These are phyloP conservation scores for Myxozyma mucilagina DNA, from an alignment of 805 yeast genomes.

Conservation along the genomic window DNA sequence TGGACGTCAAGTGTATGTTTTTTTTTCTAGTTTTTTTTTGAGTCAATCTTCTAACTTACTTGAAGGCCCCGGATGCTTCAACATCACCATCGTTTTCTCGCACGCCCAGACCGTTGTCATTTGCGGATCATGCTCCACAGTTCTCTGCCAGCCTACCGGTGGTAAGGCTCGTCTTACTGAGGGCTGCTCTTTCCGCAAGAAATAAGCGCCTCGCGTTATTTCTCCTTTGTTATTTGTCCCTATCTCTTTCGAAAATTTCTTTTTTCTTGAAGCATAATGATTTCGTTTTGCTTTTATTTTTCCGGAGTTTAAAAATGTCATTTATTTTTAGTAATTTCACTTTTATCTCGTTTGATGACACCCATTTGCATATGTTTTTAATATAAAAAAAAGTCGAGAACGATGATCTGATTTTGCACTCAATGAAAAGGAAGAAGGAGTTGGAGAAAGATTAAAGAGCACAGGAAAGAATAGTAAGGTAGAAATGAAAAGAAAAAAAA, in stretches of 20 bases:
- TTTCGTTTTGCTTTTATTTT: not conserved
- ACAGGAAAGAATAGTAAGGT: not conserved
- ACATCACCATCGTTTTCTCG: constrained; percentile 98
- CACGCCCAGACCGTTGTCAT: constrained; percentile 99
- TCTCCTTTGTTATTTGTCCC: no score
- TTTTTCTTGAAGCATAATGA: not conserved
- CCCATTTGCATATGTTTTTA: constrained; percentile 2
- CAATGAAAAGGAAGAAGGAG: not conserved
- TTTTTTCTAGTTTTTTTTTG: not conserved
- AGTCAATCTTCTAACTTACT: not conserved
- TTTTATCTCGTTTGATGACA: not conserved
- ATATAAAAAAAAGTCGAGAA: not conserved
- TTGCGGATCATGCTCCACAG: constrained; percentile 98
- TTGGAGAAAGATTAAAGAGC: not conserved
- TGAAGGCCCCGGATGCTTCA: constrained; percentile 88
- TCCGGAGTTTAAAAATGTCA: not conserved
- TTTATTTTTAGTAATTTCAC: not conserved
- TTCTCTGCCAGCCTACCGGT: constrained; percentile 98
- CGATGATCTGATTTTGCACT: not conserved
- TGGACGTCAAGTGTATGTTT: constrained; percentile 88
- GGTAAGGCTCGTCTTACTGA: constrained; percentile 99
- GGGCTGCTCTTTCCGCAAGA: constrained; percentile 99
- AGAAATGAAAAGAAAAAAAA: not conserved
- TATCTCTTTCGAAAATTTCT: no score
- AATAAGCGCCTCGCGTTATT: constrained; percentile 41